Evolutionary conservation across 2,329 filamentous ascomycete genomes (phyloP).

Genomic region (Aspergillus jensenii): DNA sequence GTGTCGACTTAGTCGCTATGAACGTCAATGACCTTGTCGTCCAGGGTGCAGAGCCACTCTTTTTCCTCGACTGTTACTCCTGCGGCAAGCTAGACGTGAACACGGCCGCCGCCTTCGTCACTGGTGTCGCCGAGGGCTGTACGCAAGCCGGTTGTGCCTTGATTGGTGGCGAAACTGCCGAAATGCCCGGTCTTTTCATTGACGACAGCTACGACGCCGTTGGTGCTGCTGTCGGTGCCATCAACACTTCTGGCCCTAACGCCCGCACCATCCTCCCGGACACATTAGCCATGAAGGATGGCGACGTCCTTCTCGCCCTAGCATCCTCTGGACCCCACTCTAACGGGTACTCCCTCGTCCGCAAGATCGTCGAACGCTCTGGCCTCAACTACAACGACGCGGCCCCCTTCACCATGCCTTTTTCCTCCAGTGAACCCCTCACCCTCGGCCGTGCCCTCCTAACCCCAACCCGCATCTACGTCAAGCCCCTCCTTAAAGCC

Average conservation of each 20-base stretch:
- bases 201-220: conserved; percentile 90
- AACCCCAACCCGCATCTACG: conserved; percentile 91
- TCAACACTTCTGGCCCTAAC: conserved; percentile 54
- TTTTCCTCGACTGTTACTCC: conserved; percentile 98
- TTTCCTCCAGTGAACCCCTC: conserved; percentile 51
- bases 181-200: conserved; percentile 95
- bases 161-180: conserved; percentile 95
- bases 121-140: conserved; percentile 87
- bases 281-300: conserved; percentile 71
- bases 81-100: conserved; percentile 82
- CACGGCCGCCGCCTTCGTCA: conserved; percentile 79
- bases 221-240: conserved; percentile 83
- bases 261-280: conserved; percentile 70
- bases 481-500: conserved; percentile 72
- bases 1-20: conserved; percentile 97
- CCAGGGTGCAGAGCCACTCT: conserved; percentile 89
- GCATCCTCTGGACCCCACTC: conserved; percentile 87
- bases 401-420: conserved; percentile 72
- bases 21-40: conserved; percentile 98
- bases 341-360: conserved; percentile 96
- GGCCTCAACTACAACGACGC: conserved; percentile 69
- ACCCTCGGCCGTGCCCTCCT: conserved; percentile 73
- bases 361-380: conserved; percentile 76
- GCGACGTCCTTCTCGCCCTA: conserved; percentile 83
- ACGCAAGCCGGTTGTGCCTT: conserved; percentile 81